Evolutionary conservation across 73 alveolate genomes (phyloP), one percentile per base, ranked within the genome.

Genomic region (Paramecium sonneborni): DNA sequence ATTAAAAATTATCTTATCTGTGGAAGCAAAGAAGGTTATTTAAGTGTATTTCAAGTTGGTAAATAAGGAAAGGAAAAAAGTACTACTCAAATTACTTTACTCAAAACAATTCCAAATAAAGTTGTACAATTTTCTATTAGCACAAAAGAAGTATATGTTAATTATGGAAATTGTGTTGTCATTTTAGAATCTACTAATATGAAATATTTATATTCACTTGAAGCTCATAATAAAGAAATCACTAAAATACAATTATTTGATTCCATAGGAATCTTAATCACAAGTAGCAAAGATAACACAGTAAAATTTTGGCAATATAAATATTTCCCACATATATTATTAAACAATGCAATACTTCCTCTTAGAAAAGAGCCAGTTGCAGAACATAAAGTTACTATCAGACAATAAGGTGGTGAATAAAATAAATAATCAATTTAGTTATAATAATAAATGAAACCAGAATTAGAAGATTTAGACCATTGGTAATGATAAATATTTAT

Each of bases 401-500:
- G 84, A 62, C 24, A 62, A 62, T 30, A 30, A 15, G 67, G 86
- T 72, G 57, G 86, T 0, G 57, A 32, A 14, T 15, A 62, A 32
- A 18, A 5, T 20, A 72, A 5, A 35, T 72, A 72, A 72, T 10
- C 23, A 43, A 12, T 39, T 32, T 24, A 39, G 34, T 24, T 37
- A 44, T 44, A 38, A 41, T 57, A 21, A 44, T n/a, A 76, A 39
- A 38, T 79, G 74, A 79, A 79, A 44, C 90, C 76, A 11, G 90
- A 79, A 44, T 34, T 79, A 24, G 90, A 79, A 46, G 90, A 79
- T 9, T 79, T 79, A 24, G 90, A 79, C 23, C 90, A 79, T 79
- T 79, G 90, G 90, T 37, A 79, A 20, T 79, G 76, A 79, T 23
- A 35, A 52, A 52, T 52, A 52, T 37, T 74, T 37, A 74, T 74